A percentile compares a stretch with the other conserved stretches of the same genome.
Evolutionary conservation across 139 green algal genomes (phyloP).

Genomic region (Desmodesmus armatus): DNA sequence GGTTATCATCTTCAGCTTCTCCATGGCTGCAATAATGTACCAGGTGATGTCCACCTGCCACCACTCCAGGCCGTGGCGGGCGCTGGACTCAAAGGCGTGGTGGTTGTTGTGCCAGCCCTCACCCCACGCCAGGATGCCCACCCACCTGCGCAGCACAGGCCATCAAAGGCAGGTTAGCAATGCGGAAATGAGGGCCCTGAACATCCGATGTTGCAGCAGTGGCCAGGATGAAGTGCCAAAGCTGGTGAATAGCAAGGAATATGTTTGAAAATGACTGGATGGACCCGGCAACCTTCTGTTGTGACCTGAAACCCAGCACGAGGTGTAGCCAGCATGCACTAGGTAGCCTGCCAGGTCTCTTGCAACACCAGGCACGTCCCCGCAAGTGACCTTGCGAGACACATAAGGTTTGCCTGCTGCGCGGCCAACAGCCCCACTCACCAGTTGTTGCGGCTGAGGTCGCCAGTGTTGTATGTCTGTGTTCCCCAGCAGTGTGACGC

Average conservation of each 20-base stretch:
- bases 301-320: neutral
- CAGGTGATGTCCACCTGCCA: slow-evolving; percentile 89
- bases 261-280: neutral
- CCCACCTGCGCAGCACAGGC: no score
- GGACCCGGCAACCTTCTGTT: neutral
- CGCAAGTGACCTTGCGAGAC: neutral
- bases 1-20: slow-evolving; percentile 80
- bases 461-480: slow-evolving; percentile 86
- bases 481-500: slow-evolving; percentile 95
- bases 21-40: slow-evolving; percentile 72
- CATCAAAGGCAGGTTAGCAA: no score
- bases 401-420: neutral
- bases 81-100: slow-evolving; percentile 92
- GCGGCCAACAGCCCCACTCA: slow-evolving; percentile 46
- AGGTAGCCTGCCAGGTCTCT: no score
- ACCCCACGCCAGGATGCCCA: slow-evolving; percentile 85
- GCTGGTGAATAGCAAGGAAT: neutral
- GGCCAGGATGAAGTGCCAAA: no score
- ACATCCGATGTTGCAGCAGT: no score
- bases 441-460: slow-evolving; percentile 94
- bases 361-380: neutral
- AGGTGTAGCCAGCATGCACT: neutral
- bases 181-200: no score
- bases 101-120: slow-evolving; percentile 98
- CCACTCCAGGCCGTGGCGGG: slow-evolving; percentile 88